Evolutionary conservation across 768 basidiomycete genomes (phyloP).

Genomic region (Mycena polygramma): DNA sequence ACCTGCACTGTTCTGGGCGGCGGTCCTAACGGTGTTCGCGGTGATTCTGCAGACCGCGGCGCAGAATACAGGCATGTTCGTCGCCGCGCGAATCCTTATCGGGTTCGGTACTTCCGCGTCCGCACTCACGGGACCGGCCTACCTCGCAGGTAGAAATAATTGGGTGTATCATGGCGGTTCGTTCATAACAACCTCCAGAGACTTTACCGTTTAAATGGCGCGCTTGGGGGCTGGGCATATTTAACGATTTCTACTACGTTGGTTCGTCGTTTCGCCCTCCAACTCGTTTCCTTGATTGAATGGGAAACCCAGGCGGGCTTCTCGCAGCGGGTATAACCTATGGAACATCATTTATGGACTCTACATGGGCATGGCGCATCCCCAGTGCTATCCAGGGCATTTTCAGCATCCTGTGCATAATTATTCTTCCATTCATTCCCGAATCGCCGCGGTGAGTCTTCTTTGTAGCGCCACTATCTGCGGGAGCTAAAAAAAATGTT

Average conservation of each 20-base stretch:
- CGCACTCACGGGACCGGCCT: conserved; percentile 40
- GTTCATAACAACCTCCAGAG: conserved; percentile 12
- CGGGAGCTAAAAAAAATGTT: too few species aligned
- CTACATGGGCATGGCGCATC: conserved; percentile 51
- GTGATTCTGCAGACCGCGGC: conserved; percentile 41
- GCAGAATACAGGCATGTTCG: conserved; percentile 42
- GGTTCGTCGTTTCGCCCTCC: conserved; percentile 17
- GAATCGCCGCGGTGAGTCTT: conserved; percentile 52
- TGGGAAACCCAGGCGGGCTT: conserved; percentile 26
- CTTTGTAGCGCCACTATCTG: too few species aligned
- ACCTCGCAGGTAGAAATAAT: conserved; percentile 32
- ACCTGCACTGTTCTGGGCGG: conserved; percentile 40
- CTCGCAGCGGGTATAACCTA: conserved; percentile 44
- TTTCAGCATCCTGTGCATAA: conserved; percentile 47
- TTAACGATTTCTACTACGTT: conserved; percentile 44
- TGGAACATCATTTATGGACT: conserved; percentile 43
- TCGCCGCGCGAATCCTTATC: conserved; percentile 40
- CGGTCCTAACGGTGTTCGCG: conserved; percentile 38
- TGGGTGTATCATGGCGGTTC: not conserved
- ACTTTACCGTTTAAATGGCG: conserved; percentile 40
- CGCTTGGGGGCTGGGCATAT: conserved; percentile 41
- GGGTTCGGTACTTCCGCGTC: conserved; percentile 42
- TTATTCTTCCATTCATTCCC: conserved; percentile 49
- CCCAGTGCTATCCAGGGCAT: conserved; percentile 49
- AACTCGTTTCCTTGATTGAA: not conserved